Evolutionary conservation across 352 stramenopile genomes (phyloP).

Genomic region (Phytophthora pseudosyringae): DNA sequence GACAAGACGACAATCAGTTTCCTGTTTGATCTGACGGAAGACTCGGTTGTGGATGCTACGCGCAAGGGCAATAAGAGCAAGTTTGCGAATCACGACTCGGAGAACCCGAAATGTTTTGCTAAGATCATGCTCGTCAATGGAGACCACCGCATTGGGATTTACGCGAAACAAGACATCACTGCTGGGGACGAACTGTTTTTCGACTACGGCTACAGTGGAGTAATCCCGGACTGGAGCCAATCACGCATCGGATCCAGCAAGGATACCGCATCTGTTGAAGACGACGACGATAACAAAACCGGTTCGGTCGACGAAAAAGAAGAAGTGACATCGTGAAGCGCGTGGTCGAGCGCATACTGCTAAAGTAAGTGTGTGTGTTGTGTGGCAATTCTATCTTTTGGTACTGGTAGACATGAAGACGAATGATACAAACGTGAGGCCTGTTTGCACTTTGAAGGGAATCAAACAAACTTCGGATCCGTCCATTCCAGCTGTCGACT

Average conservation of each 20-base stretch:
- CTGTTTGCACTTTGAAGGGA: neutral
- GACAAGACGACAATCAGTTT: constrained; percentile 92
- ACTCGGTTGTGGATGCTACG: constrained; percentile 93
- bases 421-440: neutral
- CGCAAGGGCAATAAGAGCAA: constrained; percentile 96
- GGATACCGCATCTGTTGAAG: constrained; percentile 21
- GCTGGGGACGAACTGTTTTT: constrained; percentile 89
- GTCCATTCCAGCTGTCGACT: neutral
- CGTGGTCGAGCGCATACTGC: neutral
- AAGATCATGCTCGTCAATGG: constrained; percentile 92
- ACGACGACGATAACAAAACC: constrained; percentile 15
- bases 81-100: constrained; percentile 91
- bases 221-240: constrained; percentile 85
- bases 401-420: neutral
- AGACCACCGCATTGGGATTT: constrained; percentile 94
- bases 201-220: constrained; percentile 83
- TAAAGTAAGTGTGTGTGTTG: constrained; percentile 8
- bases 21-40: constrained; percentile 95
- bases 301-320: constrained; percentile 18
- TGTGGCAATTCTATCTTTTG: neutral
- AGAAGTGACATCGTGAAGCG: constrained; percentile 15
- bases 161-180: constrained; percentile 89
- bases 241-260: constrained; percentile 55
- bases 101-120: constrained; percentile 83
- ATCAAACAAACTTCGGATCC: neutral